Evolutionary conservation across 140 eudicot genomes (phyloP).

Genomic region (Flaveria floridana): DNA sequence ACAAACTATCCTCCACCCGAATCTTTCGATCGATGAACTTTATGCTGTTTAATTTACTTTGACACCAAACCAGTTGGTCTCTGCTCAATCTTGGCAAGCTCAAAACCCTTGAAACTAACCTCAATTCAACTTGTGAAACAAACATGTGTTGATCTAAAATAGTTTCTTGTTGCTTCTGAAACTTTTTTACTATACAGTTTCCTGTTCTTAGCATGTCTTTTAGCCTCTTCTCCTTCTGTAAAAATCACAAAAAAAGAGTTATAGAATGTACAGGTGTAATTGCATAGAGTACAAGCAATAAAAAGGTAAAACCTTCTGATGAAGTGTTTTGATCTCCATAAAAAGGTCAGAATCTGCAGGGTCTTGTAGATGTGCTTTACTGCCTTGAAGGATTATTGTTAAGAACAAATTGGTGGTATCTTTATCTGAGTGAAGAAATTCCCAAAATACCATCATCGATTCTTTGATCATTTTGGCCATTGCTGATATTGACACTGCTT

Average conservation of each 20-base stretch:
- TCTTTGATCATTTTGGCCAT: conserved; percentile 52
- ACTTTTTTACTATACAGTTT: conserved; percentile 77
- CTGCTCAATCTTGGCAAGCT: conserved; percentile 58
- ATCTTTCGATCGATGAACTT: conserved; percentile 47
- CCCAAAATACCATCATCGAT: conserved; percentile 68
- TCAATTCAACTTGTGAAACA: conserved; percentile 64
- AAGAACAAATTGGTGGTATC: conserved; percentile 39
- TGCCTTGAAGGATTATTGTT: conserved; percentile 39
- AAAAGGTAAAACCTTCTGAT: conserved; percentile 56
- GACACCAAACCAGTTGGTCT: conserved; percentile 82
- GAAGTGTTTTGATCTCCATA: conserved; percentile 43
- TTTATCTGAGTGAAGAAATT: conserved; percentile 68
- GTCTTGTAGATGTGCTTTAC: conserved; percentile 40
- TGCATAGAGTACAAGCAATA: conserved; percentile 2
- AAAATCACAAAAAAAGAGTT: background rate
- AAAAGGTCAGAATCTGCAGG: conserved; percentile 53
- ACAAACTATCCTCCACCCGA: conserved; percentile 54
- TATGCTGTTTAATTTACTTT: conserved; percentile 54
- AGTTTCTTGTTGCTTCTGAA: conserved; percentile 53
- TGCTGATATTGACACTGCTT: conserved; percentile 48
- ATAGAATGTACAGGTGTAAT: conserved; percentile 5
- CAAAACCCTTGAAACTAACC: conserved; percentile 67
- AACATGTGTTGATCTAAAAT: conserved; percentile 43
- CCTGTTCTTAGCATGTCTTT: conserved; percentile 65
- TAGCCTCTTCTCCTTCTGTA: conserved; percentile 81